Conservation (phyloP, 75 land plant species). For the Pseudotsuga menziesii region DNA sequence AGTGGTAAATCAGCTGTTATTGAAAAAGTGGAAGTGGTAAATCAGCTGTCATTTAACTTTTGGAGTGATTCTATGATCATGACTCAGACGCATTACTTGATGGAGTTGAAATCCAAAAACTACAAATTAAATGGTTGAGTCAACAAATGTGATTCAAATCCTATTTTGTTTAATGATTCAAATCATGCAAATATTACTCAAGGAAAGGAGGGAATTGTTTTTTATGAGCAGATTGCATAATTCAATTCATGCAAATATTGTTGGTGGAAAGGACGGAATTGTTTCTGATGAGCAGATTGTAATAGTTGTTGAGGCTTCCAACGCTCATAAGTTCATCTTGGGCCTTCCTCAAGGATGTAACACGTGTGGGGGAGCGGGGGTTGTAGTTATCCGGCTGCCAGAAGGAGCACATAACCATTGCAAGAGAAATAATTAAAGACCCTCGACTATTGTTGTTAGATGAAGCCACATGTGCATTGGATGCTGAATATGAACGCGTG, state of each 20-base stretch:
- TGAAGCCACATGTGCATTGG: not conserved
- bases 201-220: no score
- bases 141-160: slow-evolving; percentile 64
- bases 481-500: not conserved
- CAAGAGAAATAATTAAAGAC: not conserved
- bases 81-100: slow-evolving; percentile 39
- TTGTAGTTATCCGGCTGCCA: not conserved
- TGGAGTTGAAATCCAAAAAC: slow-evolving; percentile 35
- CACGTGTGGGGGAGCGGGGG: not conserved
- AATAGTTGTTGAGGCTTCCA: not conserved
- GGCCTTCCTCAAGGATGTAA: not conserved
- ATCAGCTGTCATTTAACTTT: no score
- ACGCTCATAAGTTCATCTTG: not conserved
- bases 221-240: no score
- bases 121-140: slow-evolving; percentile 51
- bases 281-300: not conserved
- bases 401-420: not conserved
- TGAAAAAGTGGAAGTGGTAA: no score
- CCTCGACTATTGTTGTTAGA: not conserved
- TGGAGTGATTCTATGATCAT: slow-evolving; percentile 76
- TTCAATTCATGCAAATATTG: no score
- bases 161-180: slow-evolving; percentile 38
- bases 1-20: no score
- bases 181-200: slow-evolving; percentile 50
- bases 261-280: no score